phyloP scores from a whole-genome alignment of 208 protist species.

The Strigomonas galati region DNA sequence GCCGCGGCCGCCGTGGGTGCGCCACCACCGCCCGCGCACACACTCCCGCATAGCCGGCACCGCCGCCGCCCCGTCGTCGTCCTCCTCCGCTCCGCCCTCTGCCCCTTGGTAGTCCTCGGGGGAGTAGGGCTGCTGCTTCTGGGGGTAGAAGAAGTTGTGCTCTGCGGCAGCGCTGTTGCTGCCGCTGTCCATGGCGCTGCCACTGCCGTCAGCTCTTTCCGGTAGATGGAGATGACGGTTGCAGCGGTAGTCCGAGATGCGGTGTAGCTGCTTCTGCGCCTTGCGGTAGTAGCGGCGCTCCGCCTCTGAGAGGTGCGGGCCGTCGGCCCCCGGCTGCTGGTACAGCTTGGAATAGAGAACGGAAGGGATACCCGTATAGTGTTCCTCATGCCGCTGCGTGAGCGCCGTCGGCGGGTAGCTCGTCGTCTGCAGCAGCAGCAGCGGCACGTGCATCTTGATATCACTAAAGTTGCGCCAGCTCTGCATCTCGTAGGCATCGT shows the following conservation, averaged over 20 bases:
- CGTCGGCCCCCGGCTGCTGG: conserved; percentile 24
- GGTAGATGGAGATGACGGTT: neutral
- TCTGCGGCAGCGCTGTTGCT: neutral
- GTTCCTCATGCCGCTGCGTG: neutral
- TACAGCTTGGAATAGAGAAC: conserved; percentile 28
- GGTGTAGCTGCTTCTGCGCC: conserved; percentile 15
- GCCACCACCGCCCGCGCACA: conserved; percentile 52
- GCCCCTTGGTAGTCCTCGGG: neutral
- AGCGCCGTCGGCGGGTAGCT: conserved; percentile 40
- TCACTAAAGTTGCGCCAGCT: conserved; percentile 73
- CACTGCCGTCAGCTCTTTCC: neutral
- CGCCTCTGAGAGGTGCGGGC: conserved; percentile 15
- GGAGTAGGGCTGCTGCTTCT: neutral
- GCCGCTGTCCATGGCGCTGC: conserved; percentile 9
- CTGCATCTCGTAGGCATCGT: conserved; percentile 87
- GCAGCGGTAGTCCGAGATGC: conserved; percentile 13
- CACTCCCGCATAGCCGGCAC: conserved; percentile 15
- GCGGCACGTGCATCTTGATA: conserved; percentile 57
- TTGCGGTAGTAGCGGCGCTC: conserved; percentile 31
- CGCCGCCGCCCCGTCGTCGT: neutral
- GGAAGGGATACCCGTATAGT: neutral
- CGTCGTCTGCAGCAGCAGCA: conserved; percentile 75
- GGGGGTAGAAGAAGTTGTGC: neutral
- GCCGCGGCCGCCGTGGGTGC: conserved; percentile 39
- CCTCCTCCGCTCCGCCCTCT: neutral